These are phyloP conservation scores for Suillus spraguei DNA, from an alignment of 768 basidiomycete genomes.

Conservation along the genomic window DNA sequence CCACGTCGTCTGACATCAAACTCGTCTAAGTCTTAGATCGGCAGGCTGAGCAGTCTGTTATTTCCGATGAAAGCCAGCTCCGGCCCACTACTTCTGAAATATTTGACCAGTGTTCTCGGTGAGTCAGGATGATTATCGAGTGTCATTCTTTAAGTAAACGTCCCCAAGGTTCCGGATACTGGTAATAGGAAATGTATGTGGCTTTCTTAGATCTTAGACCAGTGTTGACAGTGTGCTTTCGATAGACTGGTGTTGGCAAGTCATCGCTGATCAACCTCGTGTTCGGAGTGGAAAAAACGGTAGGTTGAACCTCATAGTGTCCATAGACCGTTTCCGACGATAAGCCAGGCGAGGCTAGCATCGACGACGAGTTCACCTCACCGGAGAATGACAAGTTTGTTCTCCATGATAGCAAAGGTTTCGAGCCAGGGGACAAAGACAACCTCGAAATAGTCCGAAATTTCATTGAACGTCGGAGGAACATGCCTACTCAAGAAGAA, in stretches of 20 bases:
- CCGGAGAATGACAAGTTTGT: slow-evolving; percentile 16
- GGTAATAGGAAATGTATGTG: slow-evolving; percentile 13
- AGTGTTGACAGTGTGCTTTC: background rate
- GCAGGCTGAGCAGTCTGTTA: background rate
- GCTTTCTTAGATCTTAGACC: background rate
- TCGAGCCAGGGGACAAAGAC: slow-evolving; percentile 15
- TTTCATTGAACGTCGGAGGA: slow-evolving; percentile 15
- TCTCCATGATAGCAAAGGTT: slow-evolving; percentile 21
- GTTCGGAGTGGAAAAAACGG: slow-evolving; percentile 9
- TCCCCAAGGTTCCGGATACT: slow-evolving; percentile 12
- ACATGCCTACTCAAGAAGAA: slow-evolving; percentile 4
- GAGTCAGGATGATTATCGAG: background rate
- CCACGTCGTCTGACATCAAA: background rate
- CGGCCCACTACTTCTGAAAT: slow-evolving; percentile 8
- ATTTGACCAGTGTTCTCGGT: slow-evolving; percentile 7
- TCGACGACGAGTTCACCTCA: slow-evolving; percentile 18
- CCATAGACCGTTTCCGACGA: background rate
- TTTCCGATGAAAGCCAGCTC: background rate
- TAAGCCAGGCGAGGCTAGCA: slow-evolving; percentile 16
- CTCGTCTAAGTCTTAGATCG: background rate
- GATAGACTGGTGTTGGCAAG: slow-evolving; percentile 13
- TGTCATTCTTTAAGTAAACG: background rate
- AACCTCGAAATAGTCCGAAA: slow-evolving; percentile 10
- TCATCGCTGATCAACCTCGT: slow-evolving; percentile 8
- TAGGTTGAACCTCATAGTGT: background rate